Conservation (phyloP, 768 basidiomycete species). For the Hericium rajendrae region DNA sequence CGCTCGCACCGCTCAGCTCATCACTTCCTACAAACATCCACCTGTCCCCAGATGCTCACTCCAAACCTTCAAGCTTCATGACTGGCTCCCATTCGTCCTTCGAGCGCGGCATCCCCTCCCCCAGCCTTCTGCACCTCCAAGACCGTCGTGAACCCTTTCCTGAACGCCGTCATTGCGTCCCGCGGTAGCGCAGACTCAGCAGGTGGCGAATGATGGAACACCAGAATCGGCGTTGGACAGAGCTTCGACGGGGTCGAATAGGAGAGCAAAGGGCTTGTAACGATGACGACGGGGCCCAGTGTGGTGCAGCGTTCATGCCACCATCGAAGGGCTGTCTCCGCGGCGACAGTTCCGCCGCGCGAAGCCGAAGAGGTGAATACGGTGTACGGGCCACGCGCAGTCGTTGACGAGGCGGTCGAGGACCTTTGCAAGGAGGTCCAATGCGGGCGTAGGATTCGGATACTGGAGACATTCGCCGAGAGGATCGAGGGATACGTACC, state of each 20-base stretch:
- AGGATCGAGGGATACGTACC: slow-evolving; percentile 75
- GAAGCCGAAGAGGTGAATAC: slow-evolving; percentile 82
- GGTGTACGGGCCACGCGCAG: slow-evolving; percentile 54
- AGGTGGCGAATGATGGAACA: slow-evolving; percentile 45
- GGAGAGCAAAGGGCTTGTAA: slow-evolving; percentile 69
- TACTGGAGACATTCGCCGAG: slow-evolving; percentile 61
- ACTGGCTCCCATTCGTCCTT: slow-evolving; percentile 74
- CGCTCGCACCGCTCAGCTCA: slow-evolving; percentile 33
- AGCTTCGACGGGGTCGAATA: slow-evolving; percentile 51
- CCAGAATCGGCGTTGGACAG: slow-evolving; percentile 53
- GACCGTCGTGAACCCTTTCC: slow-evolving; percentile 46
- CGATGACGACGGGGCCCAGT: slow-evolving; percentile 58
- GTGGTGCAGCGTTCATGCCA: slow-evolving; percentile 26
- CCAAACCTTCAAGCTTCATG: slow-evolving; percentile 84
- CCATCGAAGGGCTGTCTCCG: slow-evolving; percentile 51
- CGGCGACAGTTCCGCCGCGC: slow-evolving; percentile 75
- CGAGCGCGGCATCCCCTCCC: slow-evolving; percentile 64
- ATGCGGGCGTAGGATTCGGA: slow-evolving; percentile 66
- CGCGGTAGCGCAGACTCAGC: slow-evolving; percentile 34
- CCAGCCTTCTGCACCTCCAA: slow-evolving; percentile 39
- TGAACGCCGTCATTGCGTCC: slow-evolving; percentile 40
- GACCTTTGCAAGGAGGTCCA: slow-evolving; percentile 44
- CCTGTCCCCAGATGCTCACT: slow-evolving; percentile 51
- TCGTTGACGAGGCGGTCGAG: slow-evolving; percentile 47
- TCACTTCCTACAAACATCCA: slow-evolving; percentile 58